Evolutionary conservation across 352 stramenopile genomes (phyloP).

Genomic region (Phytophthora brassicae): DNA sequence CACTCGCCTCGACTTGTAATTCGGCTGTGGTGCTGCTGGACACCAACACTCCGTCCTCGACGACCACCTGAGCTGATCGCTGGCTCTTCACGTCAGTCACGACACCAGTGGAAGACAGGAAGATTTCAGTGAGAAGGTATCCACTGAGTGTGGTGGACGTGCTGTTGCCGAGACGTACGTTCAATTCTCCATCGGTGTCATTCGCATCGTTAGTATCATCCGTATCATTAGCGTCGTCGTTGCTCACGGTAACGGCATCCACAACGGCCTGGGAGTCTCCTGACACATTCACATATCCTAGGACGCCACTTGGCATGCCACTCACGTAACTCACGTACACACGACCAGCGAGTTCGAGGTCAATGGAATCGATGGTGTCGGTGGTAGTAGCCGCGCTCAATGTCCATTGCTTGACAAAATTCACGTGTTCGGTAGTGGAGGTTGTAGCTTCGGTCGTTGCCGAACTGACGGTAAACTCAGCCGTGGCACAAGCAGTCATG

Average conservation of each 20-base stretch:
- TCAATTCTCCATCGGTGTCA: conserved; percentile 24
- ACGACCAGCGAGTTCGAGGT: conserved; percentile 27
- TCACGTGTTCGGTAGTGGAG: conserved; percentile 23
- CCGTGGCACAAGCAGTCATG: conserved; percentile 5
- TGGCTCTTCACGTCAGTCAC: conserved; percentile 35
- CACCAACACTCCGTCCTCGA: conserved; percentile 33
- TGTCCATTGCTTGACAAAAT: conserved; percentile 38
- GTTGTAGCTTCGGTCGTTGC: conserved; percentile 14
- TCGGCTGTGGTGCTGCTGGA: conserved; percentile 26
- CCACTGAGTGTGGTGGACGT: conserved; percentile 11
- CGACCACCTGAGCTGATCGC: conserved; percentile 27
- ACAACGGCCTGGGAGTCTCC: conserved; percentile 30
- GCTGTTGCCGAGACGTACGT: conserved; percentile 26
- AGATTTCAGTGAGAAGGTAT: conserved; percentile 38
- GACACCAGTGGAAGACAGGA: conserved; percentile 20
- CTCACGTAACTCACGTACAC: conserved; percentile 35
- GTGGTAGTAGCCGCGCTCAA: conserved; percentile 11
- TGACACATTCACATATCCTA: conserved; percentile 43
- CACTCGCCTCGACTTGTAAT: conserved; percentile 28
- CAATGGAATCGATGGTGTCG: conserved; percentile 31
- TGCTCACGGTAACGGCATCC: conserved; percentile 27
- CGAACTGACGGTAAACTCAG: conserved; percentile 31
- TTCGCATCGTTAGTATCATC: conserved; percentile 24
- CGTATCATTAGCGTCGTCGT: conserved; percentile 21
- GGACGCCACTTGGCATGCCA: conserved; percentile 23